Conservation (phyloP, 139 green algal genomes). For the Tetratostichococcus sp. region DNA sequence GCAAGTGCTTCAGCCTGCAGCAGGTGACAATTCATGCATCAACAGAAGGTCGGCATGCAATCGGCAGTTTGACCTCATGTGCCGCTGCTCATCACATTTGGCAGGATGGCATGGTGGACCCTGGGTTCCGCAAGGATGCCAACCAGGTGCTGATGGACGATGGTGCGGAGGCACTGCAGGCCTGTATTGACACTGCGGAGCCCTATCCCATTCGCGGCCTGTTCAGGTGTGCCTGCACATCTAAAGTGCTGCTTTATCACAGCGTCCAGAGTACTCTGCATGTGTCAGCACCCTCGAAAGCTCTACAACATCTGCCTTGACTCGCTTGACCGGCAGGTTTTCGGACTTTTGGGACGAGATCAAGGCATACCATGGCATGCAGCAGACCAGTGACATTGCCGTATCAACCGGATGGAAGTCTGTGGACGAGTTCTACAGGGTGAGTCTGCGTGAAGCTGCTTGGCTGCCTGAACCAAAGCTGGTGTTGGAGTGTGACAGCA, state of each 20-base stretch:
- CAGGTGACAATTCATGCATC: too few relatives aligned
- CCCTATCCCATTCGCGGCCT: constrained; percentile 81
- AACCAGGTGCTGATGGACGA: constrained; percentile 86
- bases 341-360: constrained; percentile 66
- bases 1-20: too few relatives aligned
- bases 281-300: too few relatives aligned
- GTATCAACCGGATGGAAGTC: constrained; percentile 73
- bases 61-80: too few relatives aligned
- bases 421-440: constrained; percentile 80
- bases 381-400: constrained; percentile 41
- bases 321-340: constrained; percentile 42
- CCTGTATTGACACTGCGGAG: constrained; percentile 57
- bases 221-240: constrained; percentile 34
- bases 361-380: constrained; percentile 48
- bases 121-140: constrained; percentile 77
- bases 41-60: too few relatives aligned
- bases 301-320: too few relatives aligned
- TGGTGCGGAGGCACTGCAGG: constrained; percentile 47
- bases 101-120: background rate
- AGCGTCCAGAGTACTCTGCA: too few relatives aligned
- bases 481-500: too few relatives aligned
- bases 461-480: background rate
- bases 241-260: too few relatives aligned
- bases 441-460: constrained; percentile 16
- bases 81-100: too few relatives aligned